Conservation (phyloP, 441 rosid genomes). For the Corymbia calophylla region DNA sequence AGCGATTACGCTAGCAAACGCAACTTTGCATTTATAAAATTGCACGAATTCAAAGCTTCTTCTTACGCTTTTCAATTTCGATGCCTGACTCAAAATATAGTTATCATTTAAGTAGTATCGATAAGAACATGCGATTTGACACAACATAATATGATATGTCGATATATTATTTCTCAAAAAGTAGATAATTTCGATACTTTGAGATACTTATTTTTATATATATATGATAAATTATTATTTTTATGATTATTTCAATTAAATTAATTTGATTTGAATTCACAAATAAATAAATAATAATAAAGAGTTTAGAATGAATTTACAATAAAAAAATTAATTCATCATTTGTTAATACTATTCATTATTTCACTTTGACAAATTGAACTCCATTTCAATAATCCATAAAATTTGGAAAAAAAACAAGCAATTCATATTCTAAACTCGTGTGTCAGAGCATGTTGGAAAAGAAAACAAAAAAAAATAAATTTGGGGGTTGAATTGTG, state of each 20-base stretch:
- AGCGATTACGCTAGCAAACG: not conserved
- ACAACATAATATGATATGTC: accelerated
- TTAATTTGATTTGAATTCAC: accelerated
- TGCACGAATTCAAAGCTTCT: not conserved
- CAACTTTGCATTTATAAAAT: not conserved
- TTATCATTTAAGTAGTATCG: accelerated
- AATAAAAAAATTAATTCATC: too few species aligned
- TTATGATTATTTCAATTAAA: too few species aligned
- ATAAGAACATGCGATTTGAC: accelerated
- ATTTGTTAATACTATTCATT: too few species aligned
- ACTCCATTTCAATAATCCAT: too few species aligned
- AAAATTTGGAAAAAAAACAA: too few species aligned
- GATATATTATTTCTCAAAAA: accelerated
- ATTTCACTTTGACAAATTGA: too few species aligned
- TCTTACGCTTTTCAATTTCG: accelerated
- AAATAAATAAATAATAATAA: too few species aligned
- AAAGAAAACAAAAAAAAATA: too few species aligned
- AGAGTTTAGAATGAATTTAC: too few species aligned
- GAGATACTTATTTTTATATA: accelerated
- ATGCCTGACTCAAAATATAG: accelerated
- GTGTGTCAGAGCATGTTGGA: accelerated
- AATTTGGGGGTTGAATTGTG: too few species aligned
- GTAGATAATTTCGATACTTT: accelerated
- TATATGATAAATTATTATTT: too few species aligned
- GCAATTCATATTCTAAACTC: not conserved